Percentiles rank a stretch among this genome's conserved stretches.
phyloP scores from a whole-genome alignment of 2,329 filamentous ascomycete genomes.

The Coleophoma eucalyptorum region DNA sequence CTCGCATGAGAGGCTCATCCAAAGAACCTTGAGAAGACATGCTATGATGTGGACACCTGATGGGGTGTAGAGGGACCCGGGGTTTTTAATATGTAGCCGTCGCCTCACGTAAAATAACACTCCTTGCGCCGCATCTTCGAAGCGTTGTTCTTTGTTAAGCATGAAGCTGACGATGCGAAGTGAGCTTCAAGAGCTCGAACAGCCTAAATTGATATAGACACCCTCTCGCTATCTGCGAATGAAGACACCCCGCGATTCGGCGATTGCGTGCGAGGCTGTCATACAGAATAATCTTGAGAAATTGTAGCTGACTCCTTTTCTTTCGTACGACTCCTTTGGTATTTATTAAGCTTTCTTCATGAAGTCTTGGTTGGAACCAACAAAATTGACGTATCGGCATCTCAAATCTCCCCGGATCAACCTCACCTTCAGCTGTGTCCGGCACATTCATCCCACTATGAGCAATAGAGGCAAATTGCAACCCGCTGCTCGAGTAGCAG shows the following conservation, averaged over 20 bases:
- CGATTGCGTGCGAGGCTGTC: background rate
- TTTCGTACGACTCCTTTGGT: no score
- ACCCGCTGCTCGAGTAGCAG: conserved; percentile 49
- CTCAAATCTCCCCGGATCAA: background rate
- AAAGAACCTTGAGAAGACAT: background rate
- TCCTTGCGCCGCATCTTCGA: no score
- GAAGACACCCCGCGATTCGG: background rate
- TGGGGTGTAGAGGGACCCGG: background rate
- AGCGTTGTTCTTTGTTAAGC: no score
- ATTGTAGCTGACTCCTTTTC: no score
- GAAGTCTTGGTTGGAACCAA: background rate
- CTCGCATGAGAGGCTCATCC: conserved; percentile 15
- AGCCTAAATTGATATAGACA: background rate
- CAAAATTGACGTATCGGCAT: background rate
- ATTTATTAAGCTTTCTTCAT: background rate
- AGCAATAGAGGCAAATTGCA: conserved; percentile 32
- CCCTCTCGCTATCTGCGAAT: background rate
- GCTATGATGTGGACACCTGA: background rate
- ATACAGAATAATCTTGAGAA: background rate
- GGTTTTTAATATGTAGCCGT: background rate
- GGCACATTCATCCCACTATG: conserved; percentile 23
- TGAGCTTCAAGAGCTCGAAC: no score
- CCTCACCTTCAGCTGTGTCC: conserved; percentile 5
- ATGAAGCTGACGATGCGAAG: no score
- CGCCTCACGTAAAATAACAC: no score